Evolutionary conservation across 2,329 filamentous ascomycete species (phyloP), one percentile per base, ranked within the genome.

Genomic region (Aspergillus pseudonomiae): DNA sequence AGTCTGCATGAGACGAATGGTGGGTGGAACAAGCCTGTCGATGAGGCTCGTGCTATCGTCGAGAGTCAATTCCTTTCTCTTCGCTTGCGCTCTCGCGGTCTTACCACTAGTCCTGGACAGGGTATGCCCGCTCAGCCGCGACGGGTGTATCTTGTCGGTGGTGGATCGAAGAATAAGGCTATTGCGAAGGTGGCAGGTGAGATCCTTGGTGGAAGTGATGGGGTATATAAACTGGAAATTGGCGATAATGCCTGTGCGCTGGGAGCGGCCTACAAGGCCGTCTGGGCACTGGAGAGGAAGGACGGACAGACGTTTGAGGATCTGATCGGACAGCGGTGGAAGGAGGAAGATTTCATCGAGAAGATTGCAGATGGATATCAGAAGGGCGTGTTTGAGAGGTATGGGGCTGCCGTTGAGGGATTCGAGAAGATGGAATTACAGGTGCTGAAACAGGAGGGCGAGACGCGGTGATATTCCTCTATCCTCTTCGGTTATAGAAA

Each of bases 21-120:
- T 24, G 71, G 78, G 7, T 88, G 85, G 80, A 84, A 88, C 74
- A 73, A 81, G n/a, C 82, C 86, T 1, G 80, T 85, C 59, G 85
- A 85, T n/a, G 94, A 98, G 76, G 90, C 93, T 0, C 89, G 95
- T 63, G 84, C 88, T 58, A 98, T 98, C 72, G 86, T 98, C 64
- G 95, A 99, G 82, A 95, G 91, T n/a, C 95, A 99, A 77, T 89
- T 96, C 57, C 88, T 99, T 10, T 96, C 92, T 7, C 90, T 97
- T 77, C 91, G 94, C 3, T 87, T 98, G 30, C 92, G 95, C 48
- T 93, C 92, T 19, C 88, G 89, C 62, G 88, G 86, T 36, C 88
- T 97, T 9, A 92, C 97, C 3, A 80, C 85, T 69, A 79, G 79
- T 70, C 85, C 87, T 3, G 80, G 78, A 0, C 69, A 76, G 6